Base-by-base conservation (phyloP, 1,139 yeast genomes). In the Taphrina pruni region DNA sequence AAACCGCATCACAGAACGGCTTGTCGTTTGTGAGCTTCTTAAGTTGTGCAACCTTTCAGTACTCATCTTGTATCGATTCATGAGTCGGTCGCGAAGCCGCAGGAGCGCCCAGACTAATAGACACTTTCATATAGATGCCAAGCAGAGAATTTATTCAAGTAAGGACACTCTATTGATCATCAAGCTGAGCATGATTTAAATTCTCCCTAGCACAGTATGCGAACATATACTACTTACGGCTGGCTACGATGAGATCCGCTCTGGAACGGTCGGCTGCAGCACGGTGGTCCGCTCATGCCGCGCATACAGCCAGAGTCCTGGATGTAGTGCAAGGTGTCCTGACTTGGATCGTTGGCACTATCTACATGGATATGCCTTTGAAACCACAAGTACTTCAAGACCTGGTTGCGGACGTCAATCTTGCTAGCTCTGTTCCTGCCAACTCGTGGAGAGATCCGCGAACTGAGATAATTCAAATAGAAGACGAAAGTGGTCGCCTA, bases 401-500 rank as follows among this genome's bases (percentile, higher is more conserved):
- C 73, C 60, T 64, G 32, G 94, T 93, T 17, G 87, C 89, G 57
- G 84, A 72, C 75, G 72, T 58, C 38, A 38, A 46, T 60, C 69
- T 60, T 3, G 35, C 66, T 12, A 57, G 60, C 11, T 69, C 66
- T 8, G 54, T 57, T 17, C 65, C 70, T n/a, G n/a, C 39, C 9
- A 38, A 64, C n/a, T 77, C 75, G 21, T 74, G 76, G 45, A 73
- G 72, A 72, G 80, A 84, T 72, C 83, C 86, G 0, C 85, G 83
- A 0, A 81, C 87, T 26, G 90, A 87, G 74, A 83, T 81, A 71
- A 75, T 90, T 32, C 86, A 88, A 88, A 77, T 95, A 57, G 99
- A 94, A 77, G 99, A 95, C 78, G 98, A 93, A 76, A 87, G 94
- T 65, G 99, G 99, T 5, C 82, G 99, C 64, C 88, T 96, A 11